phyloP scores from a whole-genome alignment of 2,329 filamentous ascomycete genomes.

The Botrytis pseudocinerea region DNA sequence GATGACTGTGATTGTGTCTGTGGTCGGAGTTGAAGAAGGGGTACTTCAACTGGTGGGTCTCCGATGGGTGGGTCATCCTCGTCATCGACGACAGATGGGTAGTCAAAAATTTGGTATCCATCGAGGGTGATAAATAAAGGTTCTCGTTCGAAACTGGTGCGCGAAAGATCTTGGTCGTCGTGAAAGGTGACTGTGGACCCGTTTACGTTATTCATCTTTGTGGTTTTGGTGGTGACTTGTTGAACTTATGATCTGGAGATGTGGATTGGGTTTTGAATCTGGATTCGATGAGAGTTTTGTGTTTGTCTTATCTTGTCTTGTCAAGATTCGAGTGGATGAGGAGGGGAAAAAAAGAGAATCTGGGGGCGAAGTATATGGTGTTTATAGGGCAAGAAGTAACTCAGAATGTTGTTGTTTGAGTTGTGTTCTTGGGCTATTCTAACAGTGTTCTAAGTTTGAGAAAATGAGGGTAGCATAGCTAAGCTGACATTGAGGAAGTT shows the following conservation, averaged over 20 bases:
- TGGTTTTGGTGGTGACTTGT: not conserved
- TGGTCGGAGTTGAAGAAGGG: not conserved
- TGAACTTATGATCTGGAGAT: not conserved
- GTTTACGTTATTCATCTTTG: not conserved
- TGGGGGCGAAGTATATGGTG: not conserved
- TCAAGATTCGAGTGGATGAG: not conserved
- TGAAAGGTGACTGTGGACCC: not conserved
- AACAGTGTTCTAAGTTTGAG: not conserved
- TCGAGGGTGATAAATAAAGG: not conserved
- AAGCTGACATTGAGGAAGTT: no score
- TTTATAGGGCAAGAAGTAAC: not conserved
- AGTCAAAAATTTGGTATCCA: not conserved
- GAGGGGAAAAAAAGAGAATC: not conserved
- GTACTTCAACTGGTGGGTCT: not conserved
- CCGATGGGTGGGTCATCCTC: not conserved
- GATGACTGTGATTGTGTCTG: not conserved
- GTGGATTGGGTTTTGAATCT: not conserved
- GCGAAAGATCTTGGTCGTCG: not conserved
- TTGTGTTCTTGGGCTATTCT: not conserved
- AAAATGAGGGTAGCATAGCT: not conserved
- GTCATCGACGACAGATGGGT: not conserved
- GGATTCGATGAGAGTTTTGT: not conserved
- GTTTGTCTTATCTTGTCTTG: not conserved
- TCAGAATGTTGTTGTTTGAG: not conserved
- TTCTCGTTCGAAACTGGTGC: not conserved